A percentile compares a stretch with the other conserved stretches of the same genome.
These are phyloP conservation scores for Suillus brevipes DNA, from an alignment of 768 basidiomycete species.

Conservation along the genomic window DNA sequence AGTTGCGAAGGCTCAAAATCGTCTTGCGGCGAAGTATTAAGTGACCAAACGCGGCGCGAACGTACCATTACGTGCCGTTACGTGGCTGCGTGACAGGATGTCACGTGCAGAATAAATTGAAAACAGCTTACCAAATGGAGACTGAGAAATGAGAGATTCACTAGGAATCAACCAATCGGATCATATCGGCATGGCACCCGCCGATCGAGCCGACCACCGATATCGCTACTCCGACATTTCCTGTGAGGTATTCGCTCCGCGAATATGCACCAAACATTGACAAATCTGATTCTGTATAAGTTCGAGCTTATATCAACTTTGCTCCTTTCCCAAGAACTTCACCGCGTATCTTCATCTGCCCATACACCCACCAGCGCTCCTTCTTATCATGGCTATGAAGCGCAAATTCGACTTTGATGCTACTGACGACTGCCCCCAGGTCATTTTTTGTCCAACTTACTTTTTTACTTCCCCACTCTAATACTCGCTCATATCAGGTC, in stretches of 20 bases:
- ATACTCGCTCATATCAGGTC: conserved; percentile 37
- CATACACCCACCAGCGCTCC: conserved; percentile 11
- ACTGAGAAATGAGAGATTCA: conserved; percentile 6
- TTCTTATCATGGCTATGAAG: conserved; percentile 61
- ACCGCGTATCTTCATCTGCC: conserved; percentile 8
- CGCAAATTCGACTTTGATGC: conserved; percentile 68
- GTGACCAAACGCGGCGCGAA: background rate
- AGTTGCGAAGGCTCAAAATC: background rate
- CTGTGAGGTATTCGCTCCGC: conserved; percentile 21
- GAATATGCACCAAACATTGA: conserved; percentile 23
- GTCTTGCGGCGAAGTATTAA: background rate
- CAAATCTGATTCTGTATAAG: conserved; percentile 33
- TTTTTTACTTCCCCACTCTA: conserved; percentile 21
- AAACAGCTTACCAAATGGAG: conserved; percentile 8
- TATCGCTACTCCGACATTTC: conserved; percentile 19
- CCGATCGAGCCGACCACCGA: conserved; percentile 18
- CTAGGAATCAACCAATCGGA: conserved; percentile 29
- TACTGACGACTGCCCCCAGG: conserved; percentile 52
- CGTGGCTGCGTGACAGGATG: background rate
- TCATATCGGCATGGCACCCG: conserved; percentile 18
- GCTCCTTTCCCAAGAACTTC: conserved; percentile 29
- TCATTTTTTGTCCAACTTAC: conserved; percentile 26
- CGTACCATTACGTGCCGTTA: background rate
- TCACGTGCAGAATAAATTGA: conserved; percentile 4
- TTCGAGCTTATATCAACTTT: conserved; percentile 23